These are phyloP conservation scores for Coemansia sp. DNA, from an alignment of 192 early-diverging fungal genomes.

Conservation along the genomic window DNA sequence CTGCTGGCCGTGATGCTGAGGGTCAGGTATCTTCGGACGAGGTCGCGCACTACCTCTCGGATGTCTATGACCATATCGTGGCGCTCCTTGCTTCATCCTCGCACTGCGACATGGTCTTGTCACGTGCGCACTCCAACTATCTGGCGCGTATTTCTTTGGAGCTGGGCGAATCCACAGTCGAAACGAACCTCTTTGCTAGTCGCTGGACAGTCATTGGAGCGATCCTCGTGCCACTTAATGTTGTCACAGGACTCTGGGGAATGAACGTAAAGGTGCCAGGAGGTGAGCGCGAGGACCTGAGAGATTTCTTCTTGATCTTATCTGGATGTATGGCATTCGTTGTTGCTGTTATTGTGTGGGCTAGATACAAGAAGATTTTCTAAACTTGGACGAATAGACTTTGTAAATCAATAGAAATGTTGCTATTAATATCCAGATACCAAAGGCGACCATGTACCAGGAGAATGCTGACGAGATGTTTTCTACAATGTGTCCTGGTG, in stretches of 20 bases:
- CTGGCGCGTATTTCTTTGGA: conserved; percentile 70
- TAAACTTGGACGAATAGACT: conserved; percentile 7
- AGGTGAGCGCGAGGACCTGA: conserved; percentile 28
- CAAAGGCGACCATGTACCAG: conserved; percentile 3
- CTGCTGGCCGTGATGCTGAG: conserved; percentile 2
- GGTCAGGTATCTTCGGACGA: conserved; percentile 49
- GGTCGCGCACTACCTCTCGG: conserved; percentile 71
- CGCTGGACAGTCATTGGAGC: conserved; percentile 84
- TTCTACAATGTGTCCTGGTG: background rate
- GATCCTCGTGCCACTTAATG: conserved; percentile 87
- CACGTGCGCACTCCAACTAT: conserved; percentile 75
- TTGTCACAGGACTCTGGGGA: conserved; percentile 79
- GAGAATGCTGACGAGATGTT: background rate
- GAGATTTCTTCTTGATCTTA: conserved; percentile 39
- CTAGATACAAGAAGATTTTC: conserved; percentile 44
- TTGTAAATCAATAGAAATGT: background rate
- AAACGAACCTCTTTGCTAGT: conserved; percentile 82
- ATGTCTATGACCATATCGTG: conserved; percentile 79
- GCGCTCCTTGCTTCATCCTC: conserved; percentile 68
- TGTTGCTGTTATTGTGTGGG: conserved; percentile 39
- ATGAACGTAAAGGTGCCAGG: conserved; percentile 60
- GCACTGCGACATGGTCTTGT: conserved; percentile 74
- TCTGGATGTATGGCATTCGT: conserved; percentile 38
- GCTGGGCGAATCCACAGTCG: conserved; percentile 70
- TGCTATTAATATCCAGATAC: background rate